Conservation (phyloP, 106 monocot genomes). For the Ottelia alismoides region DNA sequence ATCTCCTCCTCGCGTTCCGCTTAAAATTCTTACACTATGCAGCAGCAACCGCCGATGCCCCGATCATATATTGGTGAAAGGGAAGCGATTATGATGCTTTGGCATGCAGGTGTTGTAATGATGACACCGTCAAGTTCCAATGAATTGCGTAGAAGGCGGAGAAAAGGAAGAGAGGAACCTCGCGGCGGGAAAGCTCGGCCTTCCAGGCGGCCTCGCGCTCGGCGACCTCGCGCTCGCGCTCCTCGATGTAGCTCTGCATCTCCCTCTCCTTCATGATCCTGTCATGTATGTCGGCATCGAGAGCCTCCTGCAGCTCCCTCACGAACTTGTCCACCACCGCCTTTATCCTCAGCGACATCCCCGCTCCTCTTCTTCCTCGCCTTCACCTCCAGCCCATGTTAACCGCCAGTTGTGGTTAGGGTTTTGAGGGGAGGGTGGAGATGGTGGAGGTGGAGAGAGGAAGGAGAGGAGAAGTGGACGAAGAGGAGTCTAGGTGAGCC, state of each 20-base stretch:
- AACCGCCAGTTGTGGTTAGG: no score
- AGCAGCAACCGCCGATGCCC: no score
- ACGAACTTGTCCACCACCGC: slow-evolving; percentile 97
- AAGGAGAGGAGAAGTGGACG: neutral
- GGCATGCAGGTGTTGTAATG: no score
- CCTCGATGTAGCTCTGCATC: slow-evolving; percentile 98
- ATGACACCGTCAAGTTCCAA: no score
- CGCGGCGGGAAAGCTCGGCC: slow-evolving; percentile 90
- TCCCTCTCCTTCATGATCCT: slow-evolving; percentile 97
- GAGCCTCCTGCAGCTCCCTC: slow-evolving; percentile 79
- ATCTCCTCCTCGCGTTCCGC: no score
- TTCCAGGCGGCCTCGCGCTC: slow-evolving; percentile 99
- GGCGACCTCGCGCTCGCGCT: slow-evolving; percentile 91
- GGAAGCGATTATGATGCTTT: no score
- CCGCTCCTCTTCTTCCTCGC: neutral
- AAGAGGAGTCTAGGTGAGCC: neutral
- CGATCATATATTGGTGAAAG: no score
- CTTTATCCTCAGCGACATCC: slow-evolving; percentile 95
- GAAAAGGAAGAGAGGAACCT: no score
- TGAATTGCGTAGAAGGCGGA: no score
- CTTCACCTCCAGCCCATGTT: neutral
- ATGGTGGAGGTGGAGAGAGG: neutral
- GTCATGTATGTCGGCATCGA: slow-evolving; percentile 92
- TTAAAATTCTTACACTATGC: no score
- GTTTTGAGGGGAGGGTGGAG: neutral